Evolutionary conservation across 2,329 filamentous ascomycete species (phyloP).

Genomic region (Diaporthe nobilis): DNA sequence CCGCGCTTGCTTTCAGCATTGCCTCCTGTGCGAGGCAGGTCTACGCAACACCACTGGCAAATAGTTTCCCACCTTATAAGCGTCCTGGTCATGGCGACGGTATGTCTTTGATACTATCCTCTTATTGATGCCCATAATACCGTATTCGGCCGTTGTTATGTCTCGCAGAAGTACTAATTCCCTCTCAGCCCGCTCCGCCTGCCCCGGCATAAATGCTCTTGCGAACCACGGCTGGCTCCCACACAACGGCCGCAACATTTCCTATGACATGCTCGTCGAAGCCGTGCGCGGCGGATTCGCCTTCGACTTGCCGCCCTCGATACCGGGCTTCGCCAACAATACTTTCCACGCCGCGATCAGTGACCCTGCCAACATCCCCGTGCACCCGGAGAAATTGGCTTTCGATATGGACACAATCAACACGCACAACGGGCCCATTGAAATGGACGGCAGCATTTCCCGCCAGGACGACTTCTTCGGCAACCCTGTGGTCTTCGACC

Average conservation of each 20-base stretch:
- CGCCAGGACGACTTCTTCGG: slow-evolving; percentile 33
- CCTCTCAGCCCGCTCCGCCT: slow-evolving; percentile 28
- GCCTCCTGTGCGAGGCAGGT: neutral
- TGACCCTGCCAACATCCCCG: slow-evolving; percentile 24
- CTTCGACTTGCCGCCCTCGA: slow-evolving; percentile 9
- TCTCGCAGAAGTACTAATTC: neutral
- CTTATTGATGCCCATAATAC: neutral
- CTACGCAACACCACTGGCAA: neutral
- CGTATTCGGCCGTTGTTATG: neutral
- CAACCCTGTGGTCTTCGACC: slow-evolving; percentile 13
- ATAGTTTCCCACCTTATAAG: neutral
- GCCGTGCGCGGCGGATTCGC: slow-evolving; percentile 19
- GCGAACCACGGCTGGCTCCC: slow-evolving; percentile 35
- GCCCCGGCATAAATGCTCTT: slow-evolving; percentile 28
- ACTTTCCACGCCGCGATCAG: slow-evolving; percentile 17
- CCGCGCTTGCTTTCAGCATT: neutral
- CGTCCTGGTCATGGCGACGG: neutral
- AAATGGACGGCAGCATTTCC: slow-evolving; percentile 32
- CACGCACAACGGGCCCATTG: slow-evolving; percentile 28
- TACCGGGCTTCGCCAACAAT: neutral
- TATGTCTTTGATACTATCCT: neutral
- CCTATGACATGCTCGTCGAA: slow-evolving; percentile 6
- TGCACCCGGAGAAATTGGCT: slow-evolving; percentile 7
- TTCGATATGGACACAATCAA: slow-evolving; percentile 25
- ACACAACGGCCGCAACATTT: slow-evolving; percentile 33